These are phyloP conservation scores for Alternaria infectoria DNA, from an alignment of 2,329 filamentous ascomycete species.

Conservation along the genomic window DNA sequence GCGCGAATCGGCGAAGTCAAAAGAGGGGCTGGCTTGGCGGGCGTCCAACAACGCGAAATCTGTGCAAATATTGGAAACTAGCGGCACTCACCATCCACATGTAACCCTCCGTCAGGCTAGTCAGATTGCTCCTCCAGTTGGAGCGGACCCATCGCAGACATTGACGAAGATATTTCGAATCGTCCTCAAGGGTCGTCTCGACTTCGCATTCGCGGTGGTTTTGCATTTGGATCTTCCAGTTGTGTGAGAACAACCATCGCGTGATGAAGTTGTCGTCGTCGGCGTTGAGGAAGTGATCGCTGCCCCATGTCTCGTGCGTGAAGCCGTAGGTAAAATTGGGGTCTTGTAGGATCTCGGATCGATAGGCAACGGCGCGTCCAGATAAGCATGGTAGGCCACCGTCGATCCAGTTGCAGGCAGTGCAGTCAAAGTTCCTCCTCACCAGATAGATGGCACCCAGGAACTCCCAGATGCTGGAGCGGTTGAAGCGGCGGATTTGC, in stretches of 20 bases:
- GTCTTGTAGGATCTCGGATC: slow-evolving; percentile 84
- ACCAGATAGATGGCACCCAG: slow-evolving; percentile 91
- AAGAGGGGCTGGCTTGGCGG: slow-evolving; percentile 41
- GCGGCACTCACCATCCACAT: slow-evolving; percentile 77
- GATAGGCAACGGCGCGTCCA: slow-evolving; percentile 90
- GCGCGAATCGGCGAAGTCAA: slow-evolving; percentile 25
- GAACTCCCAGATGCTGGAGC: slow-evolving; percentile 78
- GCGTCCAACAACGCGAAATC: slow-evolving; percentile 25
- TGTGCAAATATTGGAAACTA: slow-evolving; percentile 29
- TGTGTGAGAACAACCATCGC: slow-evolving; percentile 89
- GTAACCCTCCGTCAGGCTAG: slow-evolving; percentile 81
- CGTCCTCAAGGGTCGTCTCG: slow-evolving; percentile 89
- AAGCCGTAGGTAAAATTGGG: slow-evolving; percentile 86
- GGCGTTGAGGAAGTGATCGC: slow-evolving; percentile 85
- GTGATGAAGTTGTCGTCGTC: slow-evolving; percentile 99
- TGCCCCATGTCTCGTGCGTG: slow-evolving; percentile 76
- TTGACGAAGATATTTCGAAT: slow-evolving; percentile 87
- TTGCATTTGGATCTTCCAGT: slow-evolving; percentile 94
- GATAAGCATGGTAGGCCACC: slow-evolving; percentile 97
- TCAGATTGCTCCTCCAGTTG: slow-evolving; percentile 97
- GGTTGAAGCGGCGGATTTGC: slow-evolving; percentile 74
- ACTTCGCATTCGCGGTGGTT: slow-evolving; percentile 85
- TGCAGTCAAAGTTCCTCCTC: slow-evolving; percentile 94
- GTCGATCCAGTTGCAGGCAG: slow-evolving; percentile 91
- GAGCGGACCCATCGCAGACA: slow-evolving; percentile 94